Evolutionary conservation across 202 grass and related monocot genomes (phyloP).

Genomic region (Saccharum hybrid): DNA sequence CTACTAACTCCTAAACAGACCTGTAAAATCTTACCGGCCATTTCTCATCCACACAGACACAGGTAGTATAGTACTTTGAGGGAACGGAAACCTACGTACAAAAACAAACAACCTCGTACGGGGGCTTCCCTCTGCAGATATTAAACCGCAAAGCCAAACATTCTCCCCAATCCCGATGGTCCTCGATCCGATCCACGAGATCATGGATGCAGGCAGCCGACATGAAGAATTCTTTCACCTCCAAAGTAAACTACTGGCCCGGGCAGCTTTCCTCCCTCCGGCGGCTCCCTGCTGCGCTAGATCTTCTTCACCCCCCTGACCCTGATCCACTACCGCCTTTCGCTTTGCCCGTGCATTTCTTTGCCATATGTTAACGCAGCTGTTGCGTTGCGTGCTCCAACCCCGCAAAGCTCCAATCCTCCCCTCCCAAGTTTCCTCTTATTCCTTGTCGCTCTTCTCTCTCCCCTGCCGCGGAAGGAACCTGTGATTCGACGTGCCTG

Average conservation of each 20-base stretch:
- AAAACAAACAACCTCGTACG: conserved; percentile 51
- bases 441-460: conserved; percentile 48
- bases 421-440: conserved; percentile 93
- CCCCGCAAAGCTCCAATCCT: conserved; percentile 71
- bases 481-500: conserved; percentile 50
- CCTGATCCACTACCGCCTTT: conserved; percentile 45
- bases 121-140: background rate
- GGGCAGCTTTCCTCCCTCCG: conserved; percentile 14
- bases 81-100: background rate
- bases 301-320: conserved; percentile 33
- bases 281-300: background rate
- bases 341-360: conserved; percentile 54
- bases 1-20: background rate
- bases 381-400: conserved; percentile 58
- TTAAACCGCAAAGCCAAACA: conserved; percentile 46
- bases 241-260: conserved; percentile 38
- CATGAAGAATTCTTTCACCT: conserved; percentile 64
- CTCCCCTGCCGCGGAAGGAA: conserved; percentile 64
- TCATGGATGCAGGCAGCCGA: conserved; percentile 31
- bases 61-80: background rate
- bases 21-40: background rate
- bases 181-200: background rate
- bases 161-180: conserved; percentile 54
- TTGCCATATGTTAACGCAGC: conserved; percentile 39
- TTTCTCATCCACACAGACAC: background rate